These are phyloP conservation scores for Ogataea henricii DNA, from an alignment of 805 yeast species.

Conservation along the genomic window DNA sequence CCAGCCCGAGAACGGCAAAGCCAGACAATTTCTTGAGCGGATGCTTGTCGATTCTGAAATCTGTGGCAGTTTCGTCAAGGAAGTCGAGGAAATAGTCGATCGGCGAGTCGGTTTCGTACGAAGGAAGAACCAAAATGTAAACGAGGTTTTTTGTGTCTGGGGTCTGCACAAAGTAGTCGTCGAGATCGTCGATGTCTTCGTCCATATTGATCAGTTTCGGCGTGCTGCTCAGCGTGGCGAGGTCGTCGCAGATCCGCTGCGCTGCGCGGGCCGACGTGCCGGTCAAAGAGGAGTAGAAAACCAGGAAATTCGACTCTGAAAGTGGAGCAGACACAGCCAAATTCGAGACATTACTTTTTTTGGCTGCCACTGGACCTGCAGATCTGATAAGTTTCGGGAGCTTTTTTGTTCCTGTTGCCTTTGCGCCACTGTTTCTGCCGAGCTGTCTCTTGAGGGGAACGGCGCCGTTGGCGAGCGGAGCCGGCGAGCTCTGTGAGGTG, in stretches of 20 bases:
- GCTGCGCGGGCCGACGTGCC: slow-evolving; percentile 81
- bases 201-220: slow-evolving; percentile 71
- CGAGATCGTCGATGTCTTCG: slow-evolving; percentile 79
- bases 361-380: slow-evolving; percentile 11
- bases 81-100: slow-evolving; percentile 84
- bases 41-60: slow-evolving; percentile 81
- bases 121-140: slow-evolving; percentile 78
- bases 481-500: background rate
- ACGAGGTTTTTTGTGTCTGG: slow-evolving; percentile 53
- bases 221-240: slow-evolving; percentile 35
- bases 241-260: slow-evolving; percentile 42
- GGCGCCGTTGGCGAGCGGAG: slow-evolving; percentile 4
- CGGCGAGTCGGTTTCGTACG: slow-evolving; percentile 92
- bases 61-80: slow-evolving; percentile 76
- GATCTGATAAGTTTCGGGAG: slow-evolving; percentile 39
- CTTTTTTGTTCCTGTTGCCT: slow-evolving; percentile 34
- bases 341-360: slow-evolving; percentile 30
- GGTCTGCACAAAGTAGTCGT: slow-evolving; percentile 71
- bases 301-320: slow-evolving; percentile 57
- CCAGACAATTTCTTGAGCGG: slow-evolving; percentile 74
- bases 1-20: slow-evolving; percentile 83
- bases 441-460: slow-evolving; percentile 8
- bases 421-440: background rate
- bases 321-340: background rate
- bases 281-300: slow-evolving; percentile 84